Percentiles rank a stretch among this genome's conserved stretches.
phyloP scores from a whole-genome alignment of 2,329 filamentous ascomycete genomes.

The Herpotrichia juniperi region DNA sequence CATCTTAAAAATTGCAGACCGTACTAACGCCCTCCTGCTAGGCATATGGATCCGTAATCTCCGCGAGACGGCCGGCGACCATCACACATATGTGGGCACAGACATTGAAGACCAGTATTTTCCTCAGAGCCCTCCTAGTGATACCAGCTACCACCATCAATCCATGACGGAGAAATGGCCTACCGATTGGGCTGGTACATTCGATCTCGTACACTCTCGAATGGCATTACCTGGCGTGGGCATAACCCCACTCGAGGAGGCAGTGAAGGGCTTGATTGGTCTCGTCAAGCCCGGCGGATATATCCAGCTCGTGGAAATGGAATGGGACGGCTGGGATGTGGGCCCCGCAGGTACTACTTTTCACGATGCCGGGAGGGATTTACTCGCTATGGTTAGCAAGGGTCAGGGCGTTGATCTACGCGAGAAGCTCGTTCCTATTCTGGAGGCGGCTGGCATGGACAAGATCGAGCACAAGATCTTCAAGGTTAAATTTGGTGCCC shows the following conservation, averaged over 20 bases:
- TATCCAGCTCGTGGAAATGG: slow-evolving; percentile 20
- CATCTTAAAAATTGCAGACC: too few relatives aligned
- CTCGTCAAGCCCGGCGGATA: slow-evolving; percentile 20
- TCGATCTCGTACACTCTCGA: slow-evolving; percentile 22
- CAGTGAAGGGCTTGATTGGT: slow-evolving; percentile 12
- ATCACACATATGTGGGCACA: too few relatives aligned
- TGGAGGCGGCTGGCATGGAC: slow-evolving; percentile 12
- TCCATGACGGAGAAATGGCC: slow-evolving; percentile 19
- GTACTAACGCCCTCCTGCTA: too few relatives aligned
- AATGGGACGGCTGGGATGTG: slow-evolving; percentile 14
- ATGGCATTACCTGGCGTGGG: slow-evolving; percentile 18
- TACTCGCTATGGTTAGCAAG: slow-evolving; percentile 16
- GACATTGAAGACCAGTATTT: too few relatives aligned
- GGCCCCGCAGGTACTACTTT: slow-evolving; percentile 11
- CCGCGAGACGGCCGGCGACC: too few relatives aligned
- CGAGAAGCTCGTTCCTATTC: slow-evolving; percentile 13
- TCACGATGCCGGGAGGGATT: slow-evolving; percentile 12
- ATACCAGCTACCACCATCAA: too few relatives aligned
- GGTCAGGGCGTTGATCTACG: slow-evolving; percentile 18
- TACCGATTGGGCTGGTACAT: slow-evolving; percentile 10
- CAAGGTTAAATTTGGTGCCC: slow-evolving; percentile 8
- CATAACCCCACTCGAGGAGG: slow-evolving; percentile 10
- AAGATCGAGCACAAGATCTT: slow-evolving; percentile 16
- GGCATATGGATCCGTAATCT: too few relatives aligned
- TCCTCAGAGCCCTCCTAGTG: too few relatives aligned